Base-by-base conservation (phyloP, 2,329 filamentous ascomycete genomes). In the Aspergillus novofumigatus region DNA sequence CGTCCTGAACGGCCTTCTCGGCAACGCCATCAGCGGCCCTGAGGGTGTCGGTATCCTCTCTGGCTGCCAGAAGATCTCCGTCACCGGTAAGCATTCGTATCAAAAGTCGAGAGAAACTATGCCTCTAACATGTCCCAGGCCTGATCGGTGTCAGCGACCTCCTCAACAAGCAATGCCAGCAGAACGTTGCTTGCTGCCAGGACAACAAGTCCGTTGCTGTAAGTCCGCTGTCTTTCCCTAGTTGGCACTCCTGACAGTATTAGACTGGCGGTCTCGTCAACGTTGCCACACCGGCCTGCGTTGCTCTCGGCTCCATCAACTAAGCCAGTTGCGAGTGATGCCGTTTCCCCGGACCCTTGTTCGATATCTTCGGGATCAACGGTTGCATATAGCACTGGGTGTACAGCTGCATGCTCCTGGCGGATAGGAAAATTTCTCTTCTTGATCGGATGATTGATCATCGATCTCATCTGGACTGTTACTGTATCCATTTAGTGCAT, bases 161-260 rank as follows among this genome's bases (percentile, higher is more conserved):
- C n/a, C 23, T 50, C 29, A 42, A 41, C 20, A 26, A 51, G 3
- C 14, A 23, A 3, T 58, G 60, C 52, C 48, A 59, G 45, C 53
- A 52, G 51, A 54, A 52, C 23, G 47, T 52, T 49, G 58, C 59
- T 10, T 63, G 61, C 59, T 60, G 59, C 35, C 41, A 60, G 23
- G 42, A 11, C 25, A 41, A 23, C n/a, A 8, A 51, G 7, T 29
- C 28, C 11, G 14, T 17, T 3, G 20, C 52, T 26, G 52, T 53
- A 53, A 17, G 52, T 35, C 7, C 28, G 4, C 6, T 23, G 4
- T 6, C 11, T 6, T 38, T 29, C 26, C 4, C 38, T 32, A 5
- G n/a, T 11, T 38, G 20, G 4, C 11, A 14, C 23, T 47, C n/a
- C 48, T 51, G 21, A 56, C 49, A 2, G 2, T 3, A 44, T 9